Evolutionary conservation across 176 grass and related monocot species (phyloP), one percentile per base, ranked within the genome.

Genomic region (Otatea glauca): DNA sequence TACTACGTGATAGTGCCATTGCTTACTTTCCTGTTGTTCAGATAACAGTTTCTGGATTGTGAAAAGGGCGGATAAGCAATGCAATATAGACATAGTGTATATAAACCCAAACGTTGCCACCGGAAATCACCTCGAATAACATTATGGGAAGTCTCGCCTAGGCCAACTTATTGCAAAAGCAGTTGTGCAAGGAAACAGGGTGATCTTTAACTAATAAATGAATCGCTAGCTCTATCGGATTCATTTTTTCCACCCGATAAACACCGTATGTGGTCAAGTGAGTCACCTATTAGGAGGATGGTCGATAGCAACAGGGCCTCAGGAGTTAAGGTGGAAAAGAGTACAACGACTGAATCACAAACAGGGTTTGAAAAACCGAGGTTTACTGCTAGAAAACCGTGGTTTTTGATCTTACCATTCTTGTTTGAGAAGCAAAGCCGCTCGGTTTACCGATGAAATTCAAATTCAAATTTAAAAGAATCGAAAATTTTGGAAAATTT

Each of bases 1-100:
- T 90, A 64, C 89, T 92, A 6, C 78, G 84, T 7, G 94, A 94
- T 0, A 92, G 58, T 20, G 88, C 91, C 96, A 94, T 99, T 38
- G 68, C 24, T 75, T 34, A 32, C 54, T 54, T 21, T 21, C 6
- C 9, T 11, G 50, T n/a, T 77, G 2, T 83, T 73, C 65, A 76
- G 16, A 41, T 55, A 55, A 55, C 35, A 65, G 45, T 39, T 59
- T 23, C 84, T 78, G 59, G 32, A 55, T 44, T 5, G 4, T 0
- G 4, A 35, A 67, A 81, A 75, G 38, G 15, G 38, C 4, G 11
- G 1, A 68, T 4, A 16, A 24, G 43, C 13, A 70, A 81, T 18
- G 27, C 4, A 20, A 11, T 20, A 49, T 9, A 21, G 0, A 61
- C 21, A 50, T 39, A 25, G 32, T 14, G 10, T 21, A 35, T 68